Evolutionary conservation across 2,329 filamentous ascomycete species (phyloP), one percentile per base, ranked within the genome.

Genomic region (Tolypocladium ovalisporum): DNA sequence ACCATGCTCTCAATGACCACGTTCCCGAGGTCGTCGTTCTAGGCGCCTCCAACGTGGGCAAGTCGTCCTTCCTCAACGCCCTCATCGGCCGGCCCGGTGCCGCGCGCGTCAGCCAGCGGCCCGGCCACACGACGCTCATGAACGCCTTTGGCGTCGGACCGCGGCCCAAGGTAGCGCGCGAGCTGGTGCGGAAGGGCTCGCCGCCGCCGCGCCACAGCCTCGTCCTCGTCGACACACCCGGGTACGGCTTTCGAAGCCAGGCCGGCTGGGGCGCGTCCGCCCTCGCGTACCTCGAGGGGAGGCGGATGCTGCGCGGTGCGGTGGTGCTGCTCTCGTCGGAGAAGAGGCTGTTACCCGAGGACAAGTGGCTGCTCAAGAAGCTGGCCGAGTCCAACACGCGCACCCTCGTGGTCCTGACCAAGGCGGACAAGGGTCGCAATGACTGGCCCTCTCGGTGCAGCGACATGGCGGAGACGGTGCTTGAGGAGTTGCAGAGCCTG

Each of bases 1-100:
- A 79, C 64, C 73, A 84, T 59, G 74, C 73, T 35, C 66, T 74
- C 63, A 84, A 84, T 67, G 75, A 75, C 29, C 73, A 74, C 60
- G 70, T 77, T 4, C 82, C 82, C 51, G 82, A 85, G 62, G 81
- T 96, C 54, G 87, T 89, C 67, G 80, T 96, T 52, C 83, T 95
- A 40, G 90, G 90, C 49, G 90, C 92, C 65, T 91, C 90, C 62
- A 96, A 96, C 68, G 90, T 91, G 47, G 90, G 90, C 67, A 96
- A 96, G 70, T 94, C 89, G 1, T 90, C 89, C 19, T 88, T 95
- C 63, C 86, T 96, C 73, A 96, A 96, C 67, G 87, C 88, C 22
- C 80, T 96, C 37, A 82, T 86, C 2, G 85, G 85, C 37, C 62
- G 65, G 3, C 60, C 64, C 29, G 65, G 68, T 29, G 68, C 79